These are phyloP conservation scores for Aspergillus alliaceus DNA, from an alignment of 2,329 filamentous ascomycete species.

Conservation along the genomic window DNA sequence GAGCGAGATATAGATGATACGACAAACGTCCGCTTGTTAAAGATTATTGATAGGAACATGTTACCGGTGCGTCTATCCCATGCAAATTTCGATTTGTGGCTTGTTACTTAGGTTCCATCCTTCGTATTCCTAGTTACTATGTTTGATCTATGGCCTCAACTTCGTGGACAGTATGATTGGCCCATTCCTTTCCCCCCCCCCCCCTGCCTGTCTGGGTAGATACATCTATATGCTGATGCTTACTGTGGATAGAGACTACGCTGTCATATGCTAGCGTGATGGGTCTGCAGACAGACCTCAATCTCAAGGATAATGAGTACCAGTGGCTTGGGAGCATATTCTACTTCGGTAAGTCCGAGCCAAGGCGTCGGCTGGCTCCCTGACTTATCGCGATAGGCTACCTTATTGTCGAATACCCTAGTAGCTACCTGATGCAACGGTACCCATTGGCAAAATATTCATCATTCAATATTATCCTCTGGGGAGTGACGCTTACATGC, in stretches of 20 bases:
- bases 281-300: constrained; percentile 22
- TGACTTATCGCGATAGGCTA: constrained; percentile 21
- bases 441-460: constrained; percentile 52
- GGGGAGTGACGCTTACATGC: constrained; percentile 20
- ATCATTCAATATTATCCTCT: constrained; percentile 30
- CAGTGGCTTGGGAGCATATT: constrained; percentile 47
- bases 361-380: not conserved
- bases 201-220: not conserved
- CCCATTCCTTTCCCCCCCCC: not conserved
- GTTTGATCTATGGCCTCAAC: not conserved
- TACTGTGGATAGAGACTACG: not conserved
- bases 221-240: not conserved
- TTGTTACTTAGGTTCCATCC: not conserved
- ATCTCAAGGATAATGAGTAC: constrained; percentile 47
- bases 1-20: not conserved
- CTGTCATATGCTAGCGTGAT: constrained; percentile 16
- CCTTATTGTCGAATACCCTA: constrained; percentile 52
- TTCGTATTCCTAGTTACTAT: not conserved
- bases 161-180: not conserved
- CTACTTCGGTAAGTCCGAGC: constrained; percentile 3
- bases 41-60: not conserved
- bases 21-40: not conserved
- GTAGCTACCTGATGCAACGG: constrained; percentile 49
- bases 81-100: not conserved
- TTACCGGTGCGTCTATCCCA: not conserved